Evolutionary conservation across 805 yeast species (phyloP), one percentile per base, ranked within the genome.

Genomic region (Saccharomycopsis fermentans): DNA sequence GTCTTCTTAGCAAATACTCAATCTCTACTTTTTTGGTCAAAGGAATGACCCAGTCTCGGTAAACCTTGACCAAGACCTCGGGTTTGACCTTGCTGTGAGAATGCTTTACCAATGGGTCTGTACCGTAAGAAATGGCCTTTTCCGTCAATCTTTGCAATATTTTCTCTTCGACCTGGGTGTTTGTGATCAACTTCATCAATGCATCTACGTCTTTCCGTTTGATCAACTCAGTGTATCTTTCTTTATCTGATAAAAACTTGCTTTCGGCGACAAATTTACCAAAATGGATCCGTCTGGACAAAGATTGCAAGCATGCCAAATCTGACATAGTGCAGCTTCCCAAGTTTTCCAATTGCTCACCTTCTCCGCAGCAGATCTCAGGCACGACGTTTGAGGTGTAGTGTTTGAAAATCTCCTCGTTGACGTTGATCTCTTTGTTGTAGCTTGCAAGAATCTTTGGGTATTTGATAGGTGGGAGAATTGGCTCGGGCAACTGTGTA

Each of bases 201-300:
- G 92, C 96, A 12, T 75, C 73, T 6, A 81, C 72, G 68, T 94
- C 96, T 58, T 75, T 78, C 0, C 77, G 80, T 62, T 74, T 69
- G 64, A 94, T 94, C 65, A 90, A 72, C 64, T 77, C 73, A 1
- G 81, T 81, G 74, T 84, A 90, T 55, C 70, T 70, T 55, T 80
- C 87, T 37, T 75, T 77, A 61, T 91, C 94, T 29, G 76, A 73
- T 65, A 78, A 83, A 71, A 82, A 94, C 72, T 94, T 94, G 52
- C 96, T 87, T 70, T 94, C 99, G 4, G 99, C 99, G 9, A 94
- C 99, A 76, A 92, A 94, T 72, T 87, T 88, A 55, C 99, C 99
- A 73, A 92, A 94, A 72, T 94, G 99, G 65, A 94, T 89, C 69
- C 99, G 80, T 66, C 99, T 78, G 8, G 96, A 87, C 52, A 94